Base-by-base conservation (phyloP, 305 asterid genomes). In the Fraxinus baroniana region DNA sequence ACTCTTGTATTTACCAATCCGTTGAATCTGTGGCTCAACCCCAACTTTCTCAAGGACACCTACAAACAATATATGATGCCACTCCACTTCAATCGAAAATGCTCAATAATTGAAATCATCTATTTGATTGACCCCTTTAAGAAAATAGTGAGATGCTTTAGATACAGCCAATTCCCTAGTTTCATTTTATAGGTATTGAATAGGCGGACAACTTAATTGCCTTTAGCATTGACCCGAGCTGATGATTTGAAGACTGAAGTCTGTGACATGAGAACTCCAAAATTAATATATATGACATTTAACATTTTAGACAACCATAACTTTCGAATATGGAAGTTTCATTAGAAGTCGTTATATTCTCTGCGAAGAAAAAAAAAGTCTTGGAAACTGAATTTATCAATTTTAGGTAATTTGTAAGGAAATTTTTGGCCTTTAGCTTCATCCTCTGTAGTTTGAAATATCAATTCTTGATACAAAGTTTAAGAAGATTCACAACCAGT, bases 31-130 rank as follows among this genome's bases (percentile, higher is more conserved):
- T 52, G 99, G 98, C 88, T 96, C 98, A 89, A 94, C 84, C 84
- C 99, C 99, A 76, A 93, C 89, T 89, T 93, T 96, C 83, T 96
- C 99, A 80, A 96, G 91, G 83, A 96, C 95, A 89, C 99, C 99
- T 96, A 88, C 89, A 90, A 83, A 83, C 39, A 87, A 80, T 71
- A 52, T 80, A 80, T 72, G n/a, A 86, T 82, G 84, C 76, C 80
- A 90, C 83, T 74, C 79, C 77, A 79, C 77, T 75, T 39, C 79
- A 81, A 10, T 35, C 12, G n/a, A 78, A 80, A 74, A 55, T 33
- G 66, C 78, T 76, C 15, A 22, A 76, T 70, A 79, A 83, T 68
- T 79, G 13, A 64, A 75, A 64, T 36, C 64, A 18, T 49, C 68
- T 41, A 22, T 12, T 66, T 35, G 71, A 44, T 35, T 35, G 39